Base-by-base conservation (phyloP, 129 eudicot species). In the Scalesia atractyloides region DNA sequence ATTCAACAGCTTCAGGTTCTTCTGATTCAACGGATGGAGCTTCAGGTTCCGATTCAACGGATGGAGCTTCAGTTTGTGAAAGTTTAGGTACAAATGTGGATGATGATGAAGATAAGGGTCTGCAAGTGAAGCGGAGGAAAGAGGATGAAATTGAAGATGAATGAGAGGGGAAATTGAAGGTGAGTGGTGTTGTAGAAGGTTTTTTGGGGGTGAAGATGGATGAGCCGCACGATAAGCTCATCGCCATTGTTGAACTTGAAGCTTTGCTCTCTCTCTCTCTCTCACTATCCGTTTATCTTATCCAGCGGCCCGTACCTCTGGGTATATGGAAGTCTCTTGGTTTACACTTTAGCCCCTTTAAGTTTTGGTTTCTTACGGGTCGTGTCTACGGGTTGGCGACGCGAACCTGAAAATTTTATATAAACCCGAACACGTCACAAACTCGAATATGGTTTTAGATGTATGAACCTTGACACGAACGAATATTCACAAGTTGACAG, bases 161-260 rank as follows among this genome's bases (percentile, higher is more conserved):
- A 79, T 9, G 20, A 37, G 26, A 78, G 59, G 62, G 20, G 60
- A 72, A 72, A 84, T 73, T 84, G 78, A 53, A 64, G 47, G 79
- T 3, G 6, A 61, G 7, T 12, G 78, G 37, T 15, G 68, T 3
- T 3, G 51, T 69, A 17, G 82, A 12, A 51, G 65, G 70, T 24
- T 70, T 86, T 14, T 80, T 80, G 58, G 49, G 80, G 46, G 90
- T 73, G n/a, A 65, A 79, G 43, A 81, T 77, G 8, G 85, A 66
- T 64, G 76, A 69, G 61, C 84, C 74, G 18, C 84, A 69, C 48
- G 73, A 46, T 54, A 60, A 59, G 77, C 77, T 73, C 77, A 73
- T 37, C 68, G 95, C 89, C 91, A 86, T 85, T 83, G 73, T 68
- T 39, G 75, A 48, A 73, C 69, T 68, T 39, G 75, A 48, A 73